Percentiles rank a stretch among this genome's conserved stretches.
Conservation (phyloP, 305 asterid genomes). For the Solanum hybrid region DNA sequence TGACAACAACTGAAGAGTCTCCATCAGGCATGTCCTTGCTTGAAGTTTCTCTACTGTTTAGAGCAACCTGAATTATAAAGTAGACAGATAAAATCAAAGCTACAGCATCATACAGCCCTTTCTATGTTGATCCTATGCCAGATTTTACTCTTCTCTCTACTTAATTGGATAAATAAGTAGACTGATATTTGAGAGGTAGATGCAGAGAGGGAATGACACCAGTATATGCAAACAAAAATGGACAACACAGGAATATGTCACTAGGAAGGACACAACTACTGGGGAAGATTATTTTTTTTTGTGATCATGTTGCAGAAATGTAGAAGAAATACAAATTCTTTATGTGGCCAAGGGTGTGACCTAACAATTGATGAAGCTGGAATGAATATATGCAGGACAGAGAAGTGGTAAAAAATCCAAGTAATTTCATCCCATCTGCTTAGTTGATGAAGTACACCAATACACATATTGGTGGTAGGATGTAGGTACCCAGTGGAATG, state of each 20-base stretch:
- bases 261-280: neutral
- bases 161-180: neutral
- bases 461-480: neutral
- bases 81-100: slow-evolving; percentile 1
- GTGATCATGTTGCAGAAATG: neutral
- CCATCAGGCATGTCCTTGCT: slow-evolving; percentile 31
- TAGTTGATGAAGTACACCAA: neutral
- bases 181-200: neutral
- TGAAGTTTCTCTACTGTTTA: slow-evolving; percentile 29
- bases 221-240: neutral
- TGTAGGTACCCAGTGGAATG: neutral
- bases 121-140: neutral
- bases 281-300: neutral
- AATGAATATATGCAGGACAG: neutral
- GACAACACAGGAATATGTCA: neutral
- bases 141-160: neutral
- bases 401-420: neutral
- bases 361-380: neutral
- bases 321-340: neutral
- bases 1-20: slow-evolving; percentile 26
- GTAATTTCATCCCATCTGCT: neutral
- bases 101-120: neutral
- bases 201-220: neutral
- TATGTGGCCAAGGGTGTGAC: neutral
- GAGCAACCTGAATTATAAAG: slow-evolving; percentile 32